A percentile compares a stretch with the other conserved stretches of the same genome.
Evolutionary conservation across 192 early-diverging fungal species (phyloP).

Genomic region (Backusella westeae): DNA sequence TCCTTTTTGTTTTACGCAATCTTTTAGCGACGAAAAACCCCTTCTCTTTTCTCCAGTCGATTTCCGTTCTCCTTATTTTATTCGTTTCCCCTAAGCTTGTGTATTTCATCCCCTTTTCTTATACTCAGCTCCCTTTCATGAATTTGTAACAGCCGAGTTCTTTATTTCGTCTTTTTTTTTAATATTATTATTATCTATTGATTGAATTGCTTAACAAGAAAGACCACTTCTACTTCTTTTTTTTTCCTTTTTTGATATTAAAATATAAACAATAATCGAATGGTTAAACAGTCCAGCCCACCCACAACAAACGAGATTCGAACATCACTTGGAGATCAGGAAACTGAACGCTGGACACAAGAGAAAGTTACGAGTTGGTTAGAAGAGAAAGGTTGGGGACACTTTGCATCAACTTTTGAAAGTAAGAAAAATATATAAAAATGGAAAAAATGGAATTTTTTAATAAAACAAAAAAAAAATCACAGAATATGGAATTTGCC

Average conservation of each 20-base stretch:
- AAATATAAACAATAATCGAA: not conserved
- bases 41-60: not conserved
- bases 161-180: not conserved
- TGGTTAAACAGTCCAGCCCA: constrained; percentile 25
- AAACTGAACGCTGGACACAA: constrained; percentile 23
- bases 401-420: constrained; percentile 26
- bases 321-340: constrained; percentile 19
- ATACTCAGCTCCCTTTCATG: not conserved
- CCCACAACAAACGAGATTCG: constrained; percentile 21
- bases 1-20: not conserved
- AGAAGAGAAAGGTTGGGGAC: constrained; percentile 27
- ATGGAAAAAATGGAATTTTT: constrained; percentile 1
- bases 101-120: constrained; percentile 1
- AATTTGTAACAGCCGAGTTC: not conserved
- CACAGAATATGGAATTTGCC: constrained; percentile 18
- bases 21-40: not conserved
- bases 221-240: not conserved
- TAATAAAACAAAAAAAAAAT: constrained; percentile 1
- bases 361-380: constrained; percentile 32
- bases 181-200: not conserved
- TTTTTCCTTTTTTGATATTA: not conserved
- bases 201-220: not conserved
- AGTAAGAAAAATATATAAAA: constrained; percentile 14
- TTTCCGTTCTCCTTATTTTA: constrained; percentile 4
- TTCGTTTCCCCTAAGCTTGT: not conserved